A percentile compares a stretch with the other conserved stretches of the same genome.
These are phyloP conservation scores for Panicum miliaceum DNA, from an alignment of 176 grass and related monocot genomes.

Conservation along the genomic window DNA sequence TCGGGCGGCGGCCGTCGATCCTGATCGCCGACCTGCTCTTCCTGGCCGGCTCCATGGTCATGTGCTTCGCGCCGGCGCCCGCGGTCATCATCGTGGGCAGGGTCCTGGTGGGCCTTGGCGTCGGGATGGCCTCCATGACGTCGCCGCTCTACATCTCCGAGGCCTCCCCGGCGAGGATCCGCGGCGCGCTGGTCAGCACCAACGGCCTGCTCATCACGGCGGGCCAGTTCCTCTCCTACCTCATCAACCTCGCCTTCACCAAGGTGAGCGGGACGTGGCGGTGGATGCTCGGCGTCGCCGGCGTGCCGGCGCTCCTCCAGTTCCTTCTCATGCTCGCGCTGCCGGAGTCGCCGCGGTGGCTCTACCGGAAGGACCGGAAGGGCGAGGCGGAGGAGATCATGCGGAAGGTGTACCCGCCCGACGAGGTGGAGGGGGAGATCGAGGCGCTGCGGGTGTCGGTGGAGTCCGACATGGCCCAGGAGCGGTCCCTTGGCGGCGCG, in stretches of 20 bases:
- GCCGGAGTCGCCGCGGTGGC: conserved; percentile 84
- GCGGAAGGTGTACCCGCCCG: conserved; percentile 52
- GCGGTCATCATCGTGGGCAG: conserved; percentile 55
- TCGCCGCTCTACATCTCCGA: conserved; percentile 88
- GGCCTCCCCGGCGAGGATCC: conserved; percentile 72
- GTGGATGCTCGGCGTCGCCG: conserved; percentile 93
- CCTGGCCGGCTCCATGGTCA: conserved; percentile 68
- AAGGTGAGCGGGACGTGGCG: conserved; percentile 79
- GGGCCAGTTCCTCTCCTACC: conserved; percentile 83
- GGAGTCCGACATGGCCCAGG: conserved; percentile 53
- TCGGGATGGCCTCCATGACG: conserved; percentile 93
- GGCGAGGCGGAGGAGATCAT: conserved; percentile 68
- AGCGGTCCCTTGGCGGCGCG: conserved; percentile 14
- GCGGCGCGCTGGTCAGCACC: conserved; percentile 86
- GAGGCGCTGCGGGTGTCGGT: conserved; percentile 67
- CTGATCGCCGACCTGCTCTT: conserved; percentile 74
- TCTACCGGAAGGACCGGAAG: conserved; percentile 64
- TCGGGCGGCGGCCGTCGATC: conserved; percentile 64
- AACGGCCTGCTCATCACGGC: conserved; percentile 89
- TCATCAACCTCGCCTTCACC: conserved; percentile 89
- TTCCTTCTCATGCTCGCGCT: conserved; percentile 78
- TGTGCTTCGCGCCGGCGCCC: conserved; percentile 58
- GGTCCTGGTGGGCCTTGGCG: conserved; percentile 74
- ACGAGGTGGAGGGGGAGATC: conserved; percentile 67
- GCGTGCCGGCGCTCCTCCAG: conserved; percentile 70